Conservation (phyloP, 2,329 filamentous ascomycete genomes). For the Colletotrichum lini region DNA sequence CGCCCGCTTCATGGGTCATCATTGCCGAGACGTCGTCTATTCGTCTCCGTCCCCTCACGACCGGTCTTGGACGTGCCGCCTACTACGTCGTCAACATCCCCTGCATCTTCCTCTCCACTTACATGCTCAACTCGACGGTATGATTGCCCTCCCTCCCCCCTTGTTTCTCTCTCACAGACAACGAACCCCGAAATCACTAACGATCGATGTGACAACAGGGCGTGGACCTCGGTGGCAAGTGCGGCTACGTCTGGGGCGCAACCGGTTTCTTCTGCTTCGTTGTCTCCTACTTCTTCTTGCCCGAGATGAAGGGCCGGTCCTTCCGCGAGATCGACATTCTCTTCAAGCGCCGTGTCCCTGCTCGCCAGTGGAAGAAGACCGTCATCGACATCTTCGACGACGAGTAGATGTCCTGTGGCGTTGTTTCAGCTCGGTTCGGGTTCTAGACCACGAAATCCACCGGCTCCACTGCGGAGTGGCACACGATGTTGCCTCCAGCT, state of each 20-base stretch:
- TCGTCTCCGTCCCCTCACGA: slow-evolving; percentile 75
- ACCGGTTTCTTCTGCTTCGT: slow-evolving; percentile 70
- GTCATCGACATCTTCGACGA: slow-evolving; percentile 72
- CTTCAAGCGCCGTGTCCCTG: slow-evolving; percentile 67
- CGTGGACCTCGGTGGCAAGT: slow-evolving; percentile 65
- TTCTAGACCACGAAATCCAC: neutral
- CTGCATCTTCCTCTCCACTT: slow-evolving; percentile 74
- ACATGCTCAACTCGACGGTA: slow-evolving; percentile 71
- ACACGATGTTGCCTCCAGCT: neutral
- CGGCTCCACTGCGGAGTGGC: neutral
- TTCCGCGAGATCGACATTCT: slow-evolving; percentile 75
- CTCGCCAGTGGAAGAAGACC: slow-evolving; percentile 70
- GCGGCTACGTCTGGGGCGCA: slow-evolving; percentile 72
- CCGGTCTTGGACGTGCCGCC: slow-evolving; percentile 73
- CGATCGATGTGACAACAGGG: slow-evolving; percentile 45
- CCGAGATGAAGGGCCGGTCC: slow-evolving; percentile 71
- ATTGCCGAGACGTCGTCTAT: slow-evolving; percentile 77
- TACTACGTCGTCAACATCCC: slow-evolving; percentile 78
- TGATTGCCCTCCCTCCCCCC: slow-evolving; percentile 38
- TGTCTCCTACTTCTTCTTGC: slow-evolving; percentile 63
- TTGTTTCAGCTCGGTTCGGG: neutral
- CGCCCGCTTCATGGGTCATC: slow-evolving; percentile 76
- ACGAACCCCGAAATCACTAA: slow-evolving; percentile 46
- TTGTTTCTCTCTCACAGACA: neutral
- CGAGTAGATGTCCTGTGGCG: slow-evolving; percentile 61